Evolutionary conservation across 2,329 filamentous ascomycete genomes (phyloP), one percentile per base, ranked within the genome.

Genomic region (Sclerotinia nivalis): DNA sequence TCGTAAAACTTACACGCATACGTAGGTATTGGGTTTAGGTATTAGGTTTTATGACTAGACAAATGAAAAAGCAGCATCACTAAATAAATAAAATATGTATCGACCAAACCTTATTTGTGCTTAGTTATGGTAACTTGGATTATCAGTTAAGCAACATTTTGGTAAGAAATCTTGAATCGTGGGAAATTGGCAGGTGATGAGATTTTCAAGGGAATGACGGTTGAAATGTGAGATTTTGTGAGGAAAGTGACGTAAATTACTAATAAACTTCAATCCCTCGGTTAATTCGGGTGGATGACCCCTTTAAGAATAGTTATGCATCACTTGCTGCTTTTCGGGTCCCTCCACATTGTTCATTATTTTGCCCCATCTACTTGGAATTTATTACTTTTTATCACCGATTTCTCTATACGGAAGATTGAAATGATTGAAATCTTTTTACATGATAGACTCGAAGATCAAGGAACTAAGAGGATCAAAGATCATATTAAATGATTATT

Each of bases 161-260:
- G 5, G 34, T 8, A 37, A n/a, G 28, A 56, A 20, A 22, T 59
- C 34, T 28, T 61, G 56, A 50, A 62, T 62, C 60, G 45, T 34
- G 28, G 13, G n/a, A 49, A n/a, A n/a, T 18, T 61, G 59, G 18
- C 60, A 37, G 28, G 28, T 62, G 59, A 62, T 34, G 40, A 43
- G 31, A 58, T 58, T 58, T 37, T 58, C 55, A n/a, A 56, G 54
- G 34, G 54, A 56, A 34, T 56, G 54, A 56, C 54, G 54, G 34
- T 8, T 4, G 18, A 22, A 8, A 28, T 58, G 54, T 37, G 22
- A 34, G n/a, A 8, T 47, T 61, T 31, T 13, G 25, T 13, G 58
- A 61, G 43, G 40, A 25, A 47, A 61, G 40, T 61, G 59, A 61
- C 59, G 59, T 61, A 61, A 31, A 47, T 43, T 28, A 34, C 20